phyloP scores from a whole-genome alignment of 495 filamentous ascomycete genomes.

The Aspergillus conjunctus region DNA sequence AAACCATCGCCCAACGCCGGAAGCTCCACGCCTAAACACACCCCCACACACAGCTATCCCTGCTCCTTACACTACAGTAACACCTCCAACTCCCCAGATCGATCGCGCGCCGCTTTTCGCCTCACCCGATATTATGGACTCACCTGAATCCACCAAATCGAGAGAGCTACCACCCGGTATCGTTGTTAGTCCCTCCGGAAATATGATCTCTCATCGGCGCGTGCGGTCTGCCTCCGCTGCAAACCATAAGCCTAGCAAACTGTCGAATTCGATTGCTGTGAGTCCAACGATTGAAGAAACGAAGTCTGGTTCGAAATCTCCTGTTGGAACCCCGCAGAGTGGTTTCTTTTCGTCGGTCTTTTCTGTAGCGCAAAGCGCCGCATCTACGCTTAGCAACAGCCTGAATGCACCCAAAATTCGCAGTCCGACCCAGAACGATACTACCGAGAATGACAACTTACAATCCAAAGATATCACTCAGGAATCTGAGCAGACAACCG shows the following conservation, averaged over 20 bases:
- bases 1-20: slow-evolving; percentile 24
- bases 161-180: slow-evolving; percentile 35
- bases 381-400: slow-evolving; percentile 78
- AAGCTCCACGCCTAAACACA: slow-evolving; percentile 41
- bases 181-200: slow-evolving; percentile 59
- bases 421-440: slow-evolving; percentile 29
- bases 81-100: slow-evolving; percentile 53
- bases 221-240: slow-evolving; percentile 66
- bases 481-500: slow-evolving; percentile 25
- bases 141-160: slow-evolving; percentile 38
- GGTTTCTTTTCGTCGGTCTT: slow-evolving; percentile 95
- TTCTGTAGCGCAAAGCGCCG: slow-evolving; percentile 90
- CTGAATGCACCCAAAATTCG: slow-evolving; percentile 63
- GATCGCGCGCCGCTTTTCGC: slow-evolving; percentile 30
- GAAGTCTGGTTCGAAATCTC: slow-evolving; percentile 47
- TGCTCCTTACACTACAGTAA: slow-evolving; percentile 53
- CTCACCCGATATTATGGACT: slow-evolving; percentile 35
- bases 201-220: slow-evolving; percentile 75
- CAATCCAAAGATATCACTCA: slow-evolving; percentile 28
- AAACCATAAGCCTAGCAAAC: slow-evolving; percentile 75
- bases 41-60: slow-evolving; percentile 46
- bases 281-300: slow-evolving; percentile 71
- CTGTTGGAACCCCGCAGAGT: slow-evolving; percentile 43
- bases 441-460: slow-evolving; percentile 31
- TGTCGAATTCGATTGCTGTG: slow-evolving; percentile 78